These are phyloP conservation scores for Diophrys appendiculata DNA, from an alignment of 73 alveolate genomes.

Conservation along the genomic window DNA sequence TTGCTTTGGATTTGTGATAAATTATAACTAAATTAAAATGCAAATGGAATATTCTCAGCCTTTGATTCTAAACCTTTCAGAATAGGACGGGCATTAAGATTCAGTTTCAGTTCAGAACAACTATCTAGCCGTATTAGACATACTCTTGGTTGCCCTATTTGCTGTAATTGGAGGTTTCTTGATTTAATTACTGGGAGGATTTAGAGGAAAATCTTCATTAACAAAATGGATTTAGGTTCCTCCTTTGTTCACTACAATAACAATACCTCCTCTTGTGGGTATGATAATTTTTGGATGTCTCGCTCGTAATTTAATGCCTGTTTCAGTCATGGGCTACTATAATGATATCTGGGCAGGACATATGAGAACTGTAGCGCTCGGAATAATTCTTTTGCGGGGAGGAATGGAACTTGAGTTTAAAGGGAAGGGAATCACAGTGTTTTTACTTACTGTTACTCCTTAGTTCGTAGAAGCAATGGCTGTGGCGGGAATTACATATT, in stretches of 20 bases:
- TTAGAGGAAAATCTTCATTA: neutral
- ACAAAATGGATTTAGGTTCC: conserved; percentile 5
- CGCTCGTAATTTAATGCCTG: conserved; percentile 21
- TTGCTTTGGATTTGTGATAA: no score
- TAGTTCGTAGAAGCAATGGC: conserved; percentile 22
- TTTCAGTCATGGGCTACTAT: conserved; percentile 8
- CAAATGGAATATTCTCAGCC: no score
- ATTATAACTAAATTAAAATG: no score
- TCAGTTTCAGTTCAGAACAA: no score
- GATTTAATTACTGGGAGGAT: conserved; percentile 21
- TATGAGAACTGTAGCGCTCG: conserved; percentile 26
- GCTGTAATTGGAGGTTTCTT: conserved; percentile 19
- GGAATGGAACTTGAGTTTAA: conserved; percentile 34
- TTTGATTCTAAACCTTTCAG: no score
- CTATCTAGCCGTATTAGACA: no score
- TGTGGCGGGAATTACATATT: conserved; percentile 19
- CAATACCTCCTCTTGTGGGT: conserved; percentile 44
- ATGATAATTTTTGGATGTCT: conserved; percentile 51
- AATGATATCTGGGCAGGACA: conserved; percentile 29
- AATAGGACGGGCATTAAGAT: no score
- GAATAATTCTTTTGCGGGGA: conserved; percentile 27
- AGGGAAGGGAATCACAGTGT: conserved; percentile 42
- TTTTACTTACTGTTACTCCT: conserved; percentile 23
- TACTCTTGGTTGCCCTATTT: conserved; percentile 4
- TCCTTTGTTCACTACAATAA: conserved; percentile 21